Percentiles rank a stretch among this genome's conserved stretches.
phyloP scores from a whole-genome alignment of 441 rosid genomes.

The Populus hybrid region DNA sequence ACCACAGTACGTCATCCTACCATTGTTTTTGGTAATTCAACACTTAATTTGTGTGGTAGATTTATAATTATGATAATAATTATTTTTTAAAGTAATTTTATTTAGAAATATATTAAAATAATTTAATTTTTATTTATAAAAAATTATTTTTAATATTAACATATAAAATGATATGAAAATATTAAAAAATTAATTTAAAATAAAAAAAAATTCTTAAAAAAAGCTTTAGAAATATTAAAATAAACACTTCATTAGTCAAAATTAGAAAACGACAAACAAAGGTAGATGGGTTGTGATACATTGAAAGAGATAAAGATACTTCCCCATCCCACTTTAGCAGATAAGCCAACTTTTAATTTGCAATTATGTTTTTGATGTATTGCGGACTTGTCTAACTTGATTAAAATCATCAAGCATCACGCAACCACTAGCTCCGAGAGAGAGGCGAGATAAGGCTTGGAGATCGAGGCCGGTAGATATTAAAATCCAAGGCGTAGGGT shows the following conservation, averaged over 20 bases:
- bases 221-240: too few species aligned
- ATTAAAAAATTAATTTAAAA: too few species aligned
- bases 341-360: background rate
- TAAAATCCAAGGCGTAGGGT: background rate
- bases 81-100: too few species aligned
- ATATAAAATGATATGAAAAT: too few species aligned
- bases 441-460: background rate
- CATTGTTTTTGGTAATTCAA: background rate
- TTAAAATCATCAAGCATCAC: background rate
- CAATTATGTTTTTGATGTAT: background rate
- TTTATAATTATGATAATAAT: too few species aligned
- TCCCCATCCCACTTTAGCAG: slow-evolving; percentile 1
- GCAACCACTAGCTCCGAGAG: background rate
- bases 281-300: background rate
- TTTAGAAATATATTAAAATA: too few species aligned
- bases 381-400: background rate
- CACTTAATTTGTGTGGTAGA: background rate
- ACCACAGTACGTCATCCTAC: background rate
- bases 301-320: slow-evolving; percentile 11
- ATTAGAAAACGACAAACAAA: background rate
- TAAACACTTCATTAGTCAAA: background rate
- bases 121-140: too few species aligned
- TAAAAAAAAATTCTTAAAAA: too few species aligned
- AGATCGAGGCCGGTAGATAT: too few species aligned
- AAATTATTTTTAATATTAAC: too few species aligned